Evolutionary conservation across 176 grass and related monocot genomes (phyloP).

Genomic region (Carex littledalei): DNA sequence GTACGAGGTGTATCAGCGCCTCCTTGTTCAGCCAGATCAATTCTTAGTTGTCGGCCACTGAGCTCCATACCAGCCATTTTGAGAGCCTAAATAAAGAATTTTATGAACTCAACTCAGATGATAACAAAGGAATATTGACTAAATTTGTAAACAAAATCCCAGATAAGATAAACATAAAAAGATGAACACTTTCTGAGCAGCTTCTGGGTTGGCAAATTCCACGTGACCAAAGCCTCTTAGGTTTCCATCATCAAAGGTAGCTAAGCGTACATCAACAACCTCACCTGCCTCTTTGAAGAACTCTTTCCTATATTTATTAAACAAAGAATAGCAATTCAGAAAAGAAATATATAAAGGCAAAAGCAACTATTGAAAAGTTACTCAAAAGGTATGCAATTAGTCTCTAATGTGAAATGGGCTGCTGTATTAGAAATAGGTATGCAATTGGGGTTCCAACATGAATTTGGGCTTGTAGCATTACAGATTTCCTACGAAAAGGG

Average conservation of each 20-base stretch:
- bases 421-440: background rate
- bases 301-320: conserved; percentile 32
- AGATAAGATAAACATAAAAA: background rate
- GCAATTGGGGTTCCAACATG: too few species aligned
- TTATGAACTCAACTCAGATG: background rate
- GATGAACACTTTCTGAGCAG: conserved; percentile 45
- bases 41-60: conserved; percentile 40
- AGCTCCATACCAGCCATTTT: conserved; percentile 51
- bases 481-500: background rate
- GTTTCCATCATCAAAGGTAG: conserved; percentile 40
- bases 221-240: conserved; percentile 69
- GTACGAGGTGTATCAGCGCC: conserved; percentile 52
- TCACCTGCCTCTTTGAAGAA: conserved; percentile 62
- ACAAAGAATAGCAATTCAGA: background rate
- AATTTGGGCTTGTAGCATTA: too few species aligned
- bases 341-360: background rate
- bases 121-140: background rate
- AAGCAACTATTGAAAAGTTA: background rate
- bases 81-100: conserved; percentile 35
- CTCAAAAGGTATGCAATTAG: background rate
- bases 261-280: conserved; percentile 56
- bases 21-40: conserved; percentile 62
- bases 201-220: conserved; percentile 54
- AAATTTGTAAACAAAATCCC: background rate
- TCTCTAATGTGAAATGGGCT: background rate